phyloP scores from a whole-genome alignment of 2,329 filamentous ascomycete species.

The Onygenales sp. region DNA sequence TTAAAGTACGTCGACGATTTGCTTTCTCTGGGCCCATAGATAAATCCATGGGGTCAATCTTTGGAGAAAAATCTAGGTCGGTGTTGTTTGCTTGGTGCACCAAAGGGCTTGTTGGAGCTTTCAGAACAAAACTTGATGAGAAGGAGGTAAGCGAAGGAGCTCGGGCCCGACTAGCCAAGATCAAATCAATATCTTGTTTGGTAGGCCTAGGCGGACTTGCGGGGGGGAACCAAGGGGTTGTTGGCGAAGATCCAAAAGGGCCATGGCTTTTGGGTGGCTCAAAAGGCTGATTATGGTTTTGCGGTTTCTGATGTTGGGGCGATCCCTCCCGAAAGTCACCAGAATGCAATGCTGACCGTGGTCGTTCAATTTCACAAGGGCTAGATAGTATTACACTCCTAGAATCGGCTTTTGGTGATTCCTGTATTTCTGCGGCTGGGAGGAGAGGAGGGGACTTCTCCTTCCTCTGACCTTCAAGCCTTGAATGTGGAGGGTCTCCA shows the following conservation, averaged over 20 bases:
- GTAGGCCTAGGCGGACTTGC: slow-evolving; percentile 14
- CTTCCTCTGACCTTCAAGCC: slow-evolving; percentile 16
- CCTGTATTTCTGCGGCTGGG: slow-evolving; percentile 39
- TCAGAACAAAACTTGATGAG: slow-evolving; percentile 71
- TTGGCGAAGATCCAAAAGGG: slow-evolving; percentile 40
- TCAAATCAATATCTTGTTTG: slow-evolving; percentile 11
- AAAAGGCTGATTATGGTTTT: slow-evolving; percentile 12
- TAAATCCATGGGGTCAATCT: slow-evolving; percentile 44
- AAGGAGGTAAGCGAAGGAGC: slow-evolving; percentile 60
- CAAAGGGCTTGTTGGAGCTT: slow-evolving; percentile 83
- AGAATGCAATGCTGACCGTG: slow-evolving; percentile 61
- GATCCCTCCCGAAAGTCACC: slow-evolving; percentile 50
- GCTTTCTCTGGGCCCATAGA: slow-evolving; percentile 36
- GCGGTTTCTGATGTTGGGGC: slow-evolving; percentile 18
- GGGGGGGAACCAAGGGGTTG: slow-evolving; percentile 46
- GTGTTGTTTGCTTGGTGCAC: slow-evolving; percentile 82
- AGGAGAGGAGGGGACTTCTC: slow-evolving; percentile 25
- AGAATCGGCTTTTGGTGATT: slow-evolving; percentile 14
- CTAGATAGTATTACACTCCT: slow-evolving; percentile 39
- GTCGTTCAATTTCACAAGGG: slow-evolving; percentile 64
- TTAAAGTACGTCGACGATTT: slow-evolving; percentile 62
- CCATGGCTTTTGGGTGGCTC: slow-evolving; percentile 10
- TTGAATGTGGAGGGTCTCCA: slow-evolving; percentile 28
- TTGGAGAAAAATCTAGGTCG: slow-evolving; percentile 56
- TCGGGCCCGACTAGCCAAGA: slow-evolving; percentile 25